Evolutionary conservation across 208 protist genomes (phyloP).

Genomic region (Crithidia thermophila): DNA sequence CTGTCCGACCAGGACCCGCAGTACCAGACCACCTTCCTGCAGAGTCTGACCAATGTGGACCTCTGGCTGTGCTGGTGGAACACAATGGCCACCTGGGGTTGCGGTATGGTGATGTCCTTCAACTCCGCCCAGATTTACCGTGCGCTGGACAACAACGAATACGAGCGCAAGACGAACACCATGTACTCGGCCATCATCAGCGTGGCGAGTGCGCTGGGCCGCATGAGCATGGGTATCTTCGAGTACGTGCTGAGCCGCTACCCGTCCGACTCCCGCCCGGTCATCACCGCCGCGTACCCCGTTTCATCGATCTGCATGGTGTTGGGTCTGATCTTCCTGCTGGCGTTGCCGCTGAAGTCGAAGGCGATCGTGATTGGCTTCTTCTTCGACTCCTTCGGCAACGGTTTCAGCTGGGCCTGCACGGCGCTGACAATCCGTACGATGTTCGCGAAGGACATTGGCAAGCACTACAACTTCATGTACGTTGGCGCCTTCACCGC

Average conservation of each 20-base stretch:
- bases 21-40: conserved; percentile 62
- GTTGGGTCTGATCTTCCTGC: conserved; percentile 44
- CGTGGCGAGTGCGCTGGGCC: conserved; percentile 65
- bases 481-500: conserved; percentile 55
- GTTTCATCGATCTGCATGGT: conserved; percentile 40
- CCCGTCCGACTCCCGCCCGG: conserved; percentile 29
- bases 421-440: conserved; percentile 45
- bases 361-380: conserved; percentile 57
- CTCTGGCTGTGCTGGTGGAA: conserved; percentile 67
- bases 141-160: conserved; percentile 37
- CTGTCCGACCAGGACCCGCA: conserved; percentile 49
- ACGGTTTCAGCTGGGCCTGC: conserved; percentile 67
- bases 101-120: conserved; percentile 61
- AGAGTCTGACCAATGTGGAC: conserved; percentile 39
- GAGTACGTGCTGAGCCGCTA: conserved; percentile 42
- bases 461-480: conserved; percentile 81
- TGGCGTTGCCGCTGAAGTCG: conserved; percentile 40
- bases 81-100: conserved; percentile 67
- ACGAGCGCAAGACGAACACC: conserved; percentile 39
- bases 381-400: conserved; percentile 60
- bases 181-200: conserved; percentile 62
- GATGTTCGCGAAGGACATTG: conserved; percentile 64
- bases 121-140: conserved; percentile 75
- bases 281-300: conserved; percentile 48
- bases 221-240: conserved; percentile 53